A percentile compares a stretch with the other conserved stretches of the same genome.
These are phyloP conservation scores for Gonapodya prolifera DNA, from an alignment of 192 early-diverging fungal genomes.

Conservation along the genomic window DNA sequence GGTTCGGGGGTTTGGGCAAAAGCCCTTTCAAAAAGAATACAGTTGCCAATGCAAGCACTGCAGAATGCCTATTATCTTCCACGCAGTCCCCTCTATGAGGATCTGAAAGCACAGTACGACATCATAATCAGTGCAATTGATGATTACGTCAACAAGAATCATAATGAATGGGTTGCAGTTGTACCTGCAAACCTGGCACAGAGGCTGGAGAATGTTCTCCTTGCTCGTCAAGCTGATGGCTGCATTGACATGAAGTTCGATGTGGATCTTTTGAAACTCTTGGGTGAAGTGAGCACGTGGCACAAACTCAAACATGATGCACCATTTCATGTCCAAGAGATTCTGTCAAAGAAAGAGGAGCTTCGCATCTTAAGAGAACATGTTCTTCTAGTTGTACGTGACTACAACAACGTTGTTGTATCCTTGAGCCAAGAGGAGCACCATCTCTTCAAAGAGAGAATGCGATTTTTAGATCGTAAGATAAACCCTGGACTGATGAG, in stretches of 20 bases:
- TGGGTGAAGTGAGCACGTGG: slow-evolving; percentile 42
- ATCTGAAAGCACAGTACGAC: slow-evolving; percentile 42
- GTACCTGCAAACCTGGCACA: slow-evolving; percentile 22
- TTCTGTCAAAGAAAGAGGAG: slow-evolving; percentile 45
- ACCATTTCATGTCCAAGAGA: slow-evolving; percentile 47
- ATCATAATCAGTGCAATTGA: slow-evolving; percentile 32
- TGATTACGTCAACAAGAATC: slow-evolving; percentile 45
- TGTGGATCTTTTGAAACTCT: slow-evolving; percentile 33
- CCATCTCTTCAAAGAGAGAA: slow-evolving; percentile 40
- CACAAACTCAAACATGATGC: slow-evolving; percentile 48
- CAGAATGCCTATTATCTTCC: slow-evolving; percentile 41
- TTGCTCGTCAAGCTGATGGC: slow-evolving; percentile 22
- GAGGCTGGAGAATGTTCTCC: slow-evolving; percentile 31
- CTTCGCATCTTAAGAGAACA: slow-evolving; percentile 43
- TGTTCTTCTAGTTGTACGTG: slow-evolving; percentile 45
- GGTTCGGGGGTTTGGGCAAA: slow-evolving; percentile 49
- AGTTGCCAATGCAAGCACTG: slow-evolving; percentile 24
- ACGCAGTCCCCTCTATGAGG: slow-evolving; percentile 29
- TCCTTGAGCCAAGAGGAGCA: slow-evolving; percentile 38
- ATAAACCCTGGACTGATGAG: slow-evolving; percentile 46
- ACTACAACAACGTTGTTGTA: slow-evolving; percentile 51
- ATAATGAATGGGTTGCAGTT: slow-evolving; percentile 31
- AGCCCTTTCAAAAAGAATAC: slow-evolving; percentile 33
- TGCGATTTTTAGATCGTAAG: slow-evolving; percentile 48
- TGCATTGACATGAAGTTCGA: slow-evolving; percentile 50